A percentile compares a stretch with the other conserved stretches of the same genome.
phyloP scores from a whole-genome alignment of 352 stramenopile genomes.

The Hyaloperonospora brassicae region DNA sequence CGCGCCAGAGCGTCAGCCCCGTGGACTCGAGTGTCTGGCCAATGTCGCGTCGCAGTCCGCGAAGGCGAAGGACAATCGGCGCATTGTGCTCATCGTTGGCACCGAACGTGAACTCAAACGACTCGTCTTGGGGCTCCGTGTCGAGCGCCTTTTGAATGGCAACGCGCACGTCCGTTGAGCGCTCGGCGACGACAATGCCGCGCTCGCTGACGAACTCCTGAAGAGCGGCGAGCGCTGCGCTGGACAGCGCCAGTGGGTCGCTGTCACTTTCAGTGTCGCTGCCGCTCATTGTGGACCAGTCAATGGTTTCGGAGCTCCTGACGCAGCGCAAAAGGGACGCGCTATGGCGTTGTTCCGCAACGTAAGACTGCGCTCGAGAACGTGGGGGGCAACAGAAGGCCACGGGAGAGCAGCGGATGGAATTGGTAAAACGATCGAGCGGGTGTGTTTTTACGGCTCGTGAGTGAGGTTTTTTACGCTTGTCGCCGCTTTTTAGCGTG shows the following conservation, averaged over 20 bases:
- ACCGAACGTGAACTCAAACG: slow-evolving; percentile 48
- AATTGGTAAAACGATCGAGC: no score
- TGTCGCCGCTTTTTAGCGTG: no score
- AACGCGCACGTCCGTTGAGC: slow-evolving; percentile 34
- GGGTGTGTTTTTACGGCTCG: no score
- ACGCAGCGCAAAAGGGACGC: no score
- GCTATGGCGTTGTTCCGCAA: no score
- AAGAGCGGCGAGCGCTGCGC: slow-evolving; percentile 34
- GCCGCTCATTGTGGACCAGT: slow-evolving; percentile 26
- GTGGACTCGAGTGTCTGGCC: slow-evolving; percentile 57
- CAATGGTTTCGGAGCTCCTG: not conserved
- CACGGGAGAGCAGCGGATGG: no score
- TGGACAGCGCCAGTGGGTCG: slow-evolving; percentile 39
- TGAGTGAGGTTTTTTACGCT: no score
- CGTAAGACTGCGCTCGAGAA: no score
- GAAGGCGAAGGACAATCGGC: slow-evolving; percentile 43
- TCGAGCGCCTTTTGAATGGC: slow-evolving; percentile 55
- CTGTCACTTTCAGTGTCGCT: slow-evolving; percentile 33
- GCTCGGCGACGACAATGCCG: slow-evolving; percentile 37
- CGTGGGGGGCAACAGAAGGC: no score
- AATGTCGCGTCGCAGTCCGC: slow-evolving; percentile 49
- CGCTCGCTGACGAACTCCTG: slow-evolving; percentile 49
- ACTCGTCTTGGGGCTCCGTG: slow-evolving; percentile 52
- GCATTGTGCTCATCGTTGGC: slow-evolving; percentile 15
- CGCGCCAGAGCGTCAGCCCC: slow-evolving; percentile 52